Base-by-base conservation (phyloP, 1,139 yeast species). In the Zygosaccharomyces sapae region DNA sequence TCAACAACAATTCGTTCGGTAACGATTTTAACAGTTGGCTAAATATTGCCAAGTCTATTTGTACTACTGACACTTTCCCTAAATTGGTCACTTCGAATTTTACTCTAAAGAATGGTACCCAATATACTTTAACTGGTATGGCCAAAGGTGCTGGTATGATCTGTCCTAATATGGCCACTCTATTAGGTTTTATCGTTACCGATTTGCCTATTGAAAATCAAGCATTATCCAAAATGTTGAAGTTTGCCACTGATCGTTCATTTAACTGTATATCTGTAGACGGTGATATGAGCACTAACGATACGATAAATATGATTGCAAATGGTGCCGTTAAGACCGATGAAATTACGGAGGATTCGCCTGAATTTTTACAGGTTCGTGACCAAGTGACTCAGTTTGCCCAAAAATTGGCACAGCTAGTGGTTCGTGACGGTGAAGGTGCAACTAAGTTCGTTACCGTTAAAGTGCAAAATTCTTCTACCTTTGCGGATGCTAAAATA, bases 101-200 rank as follows among this genome's bases (percentile, higher is more conserved):
- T 55, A 59, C 63, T 4, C 75, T 86, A 53, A 66, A 69, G 19
- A 64, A 83, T 47, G 84, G 81, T 18, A 67, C 68, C 39, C 74
- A 76, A 2, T 92, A 92, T 64, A 73, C 84, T 1, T 73, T 92
- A 55, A 96, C 97, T 0, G 98, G 98, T 30, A 72, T 92, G 53
- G 88, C 97, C 33, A 92, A 92, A 67, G 98, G 98, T 50, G 98
- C 98, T 0, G 98, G 98, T 40, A 92, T 92, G 98, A 92, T 92
- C 55, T 90, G 96, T 66, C 98, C 98, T 20, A 92, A 92, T 63
- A 92, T 92, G 98, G 98, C 98, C 13, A 92, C 98, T 0, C 71
- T 92, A 49, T 72, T 92, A 20, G 97, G 97, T 1, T 85, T 85
- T 59, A 80, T 92, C 51, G 96, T 85, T 25, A 90, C 97, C 1